Evolutionary conservation across 345 rosid species (phyloP).

Genomic region (Murraya koenigii): DNA sequence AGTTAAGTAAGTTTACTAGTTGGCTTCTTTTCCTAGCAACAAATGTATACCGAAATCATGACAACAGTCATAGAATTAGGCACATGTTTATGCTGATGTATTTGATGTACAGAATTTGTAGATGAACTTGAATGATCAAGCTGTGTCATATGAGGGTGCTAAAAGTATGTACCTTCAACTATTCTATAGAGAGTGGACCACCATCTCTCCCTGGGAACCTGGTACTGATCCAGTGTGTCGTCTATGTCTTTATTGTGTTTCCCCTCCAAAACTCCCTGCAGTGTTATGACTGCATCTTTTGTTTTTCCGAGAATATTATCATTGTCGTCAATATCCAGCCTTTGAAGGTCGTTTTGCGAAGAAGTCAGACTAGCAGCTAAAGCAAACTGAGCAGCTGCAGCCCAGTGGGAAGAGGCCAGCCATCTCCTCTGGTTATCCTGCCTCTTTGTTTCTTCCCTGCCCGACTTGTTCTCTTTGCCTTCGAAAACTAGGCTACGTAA

Average conservation of each 20-base stretch:
- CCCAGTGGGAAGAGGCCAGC: conserved; percentile 55
- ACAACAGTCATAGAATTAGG: background rate
- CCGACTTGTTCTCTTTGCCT: conserved; percentile 23
- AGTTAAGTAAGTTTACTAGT: background rate
- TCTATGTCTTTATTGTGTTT: conserved; percentile 49
- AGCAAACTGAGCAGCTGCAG: conserved; percentile 54
- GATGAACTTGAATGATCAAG: background rate
- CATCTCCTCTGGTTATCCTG: conserved; percentile 23
- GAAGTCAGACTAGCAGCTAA: conserved; percentile 49
- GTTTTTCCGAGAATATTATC: conserved; percentile 44
- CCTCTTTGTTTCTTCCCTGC: conserved; percentile 11
- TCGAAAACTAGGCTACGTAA: conserved; percentile 54
- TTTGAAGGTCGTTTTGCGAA: conserved; percentile 45
- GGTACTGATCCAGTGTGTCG: conserved; percentile 31
- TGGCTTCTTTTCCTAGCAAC: background rate
- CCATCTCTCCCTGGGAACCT: conserved; percentile 53
- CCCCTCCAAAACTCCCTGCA: conserved; percentile 58
- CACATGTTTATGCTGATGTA: background rate
- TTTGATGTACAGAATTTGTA: background rate
- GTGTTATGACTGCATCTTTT: conserved; percentile 47
- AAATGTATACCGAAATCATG: background rate
- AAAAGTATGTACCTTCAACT: conserved; percentile 45
- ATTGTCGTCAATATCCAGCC: conserved; percentile 32
- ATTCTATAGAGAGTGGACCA: conserved; percentile 58
- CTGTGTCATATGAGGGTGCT: background rate